Conservation (phyloP, 495 filamentous ascomycete genomes). For the Glarea lozoyensis region DNA sequence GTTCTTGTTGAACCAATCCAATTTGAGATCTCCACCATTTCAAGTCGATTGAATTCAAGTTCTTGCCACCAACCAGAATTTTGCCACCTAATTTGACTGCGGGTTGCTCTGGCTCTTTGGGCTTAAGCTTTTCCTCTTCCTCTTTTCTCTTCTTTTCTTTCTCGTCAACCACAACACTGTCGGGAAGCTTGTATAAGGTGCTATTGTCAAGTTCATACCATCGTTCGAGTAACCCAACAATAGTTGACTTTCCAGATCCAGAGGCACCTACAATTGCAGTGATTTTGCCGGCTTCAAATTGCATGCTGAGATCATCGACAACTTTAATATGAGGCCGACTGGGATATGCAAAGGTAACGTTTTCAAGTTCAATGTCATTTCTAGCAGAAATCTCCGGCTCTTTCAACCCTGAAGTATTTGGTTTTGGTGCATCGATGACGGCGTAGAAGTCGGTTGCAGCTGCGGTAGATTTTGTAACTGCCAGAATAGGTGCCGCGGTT, state of each 20-base stretch:
- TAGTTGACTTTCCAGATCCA: constrained; percentile 82
- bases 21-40: constrained; percentile 59
- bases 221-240: constrained; percentile 82
- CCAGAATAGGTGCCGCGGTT: constrained; percentile 40
- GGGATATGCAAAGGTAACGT: constrained; percentile 61
- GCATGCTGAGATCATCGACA: constrained; percentile 43
- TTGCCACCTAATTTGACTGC: constrained; percentile 27
- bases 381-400: constrained; percentile 32
- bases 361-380: constrained; percentile 49
- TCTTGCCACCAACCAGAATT: constrained; percentile 40
- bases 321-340: constrained; percentile 56
- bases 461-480: constrained; percentile 40
- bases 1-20: constrained; percentile 61
- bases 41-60: constrained; percentile 43
- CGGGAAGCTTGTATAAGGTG: constrained; percentile 20
- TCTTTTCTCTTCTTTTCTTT: constrained; percentile 11
- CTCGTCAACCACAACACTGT: constrained; percentile 16
- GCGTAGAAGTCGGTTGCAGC: constrained; percentile 48
- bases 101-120: neutral
- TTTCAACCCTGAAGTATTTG: constrained; percentile 35
- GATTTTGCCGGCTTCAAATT: constrained; percentile 66
- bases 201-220: constrained; percentile 65
- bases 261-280: constrained; percentile 85
- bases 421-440: constrained; percentile 44
- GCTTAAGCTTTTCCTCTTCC: constrained; percentile 4